Evolutionary conservation across 2,329 filamentous ascomycete genomes (phyloP).

Genomic region (Alternaria ethzedia): DNA sequence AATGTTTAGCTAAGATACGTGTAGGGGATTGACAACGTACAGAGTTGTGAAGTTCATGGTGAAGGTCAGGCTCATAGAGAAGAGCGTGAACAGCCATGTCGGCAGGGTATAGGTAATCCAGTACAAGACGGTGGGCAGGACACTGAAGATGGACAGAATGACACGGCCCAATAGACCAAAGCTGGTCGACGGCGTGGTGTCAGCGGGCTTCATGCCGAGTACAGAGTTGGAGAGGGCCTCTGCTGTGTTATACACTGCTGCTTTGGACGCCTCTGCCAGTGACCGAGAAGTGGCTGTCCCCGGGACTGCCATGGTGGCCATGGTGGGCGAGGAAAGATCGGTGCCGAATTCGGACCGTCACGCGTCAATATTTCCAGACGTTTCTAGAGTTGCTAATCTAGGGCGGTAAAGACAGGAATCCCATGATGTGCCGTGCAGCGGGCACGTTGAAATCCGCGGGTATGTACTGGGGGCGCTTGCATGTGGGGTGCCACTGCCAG

Average conservation of each 20-base stretch:
- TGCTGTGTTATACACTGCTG: slow-evolving; percentile 21
- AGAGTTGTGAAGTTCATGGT: slow-evolving; percentile 99
- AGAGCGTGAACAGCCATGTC: slow-evolving; percentile 84
- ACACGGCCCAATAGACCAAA: slow-evolving; percentile 57
- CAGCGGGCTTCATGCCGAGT: slow-evolving; percentile 27
- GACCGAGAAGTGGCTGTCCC: slow-evolving; percentile 26
- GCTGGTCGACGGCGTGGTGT: slow-evolving; percentile 35
- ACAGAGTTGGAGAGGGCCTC: slow-evolving; percentile 28
- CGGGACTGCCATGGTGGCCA: slow-evolving; percentile 33
- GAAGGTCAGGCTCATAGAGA: slow-evolving; percentile 92
- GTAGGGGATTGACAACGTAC: slow-evolving; percentile 57
- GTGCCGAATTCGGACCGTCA: slow-evolving; percentile 9
- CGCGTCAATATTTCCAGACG: slow-evolving; percentile 3
- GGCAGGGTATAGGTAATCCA: slow-evolving; percentile 87
- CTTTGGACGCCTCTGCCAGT: slow-evolving; percentile 11
- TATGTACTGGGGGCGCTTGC: slow-evolving; percentile 12
- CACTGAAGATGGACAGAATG: slow-evolving; percentile 57
- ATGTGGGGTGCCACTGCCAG: slow-evolving; percentile 19
- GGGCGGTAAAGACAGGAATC: slow-evolving; percentile 12
- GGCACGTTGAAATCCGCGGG: slow-evolving; percentile 28
- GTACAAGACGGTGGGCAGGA: slow-evolving; percentile 69
- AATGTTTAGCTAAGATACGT: slow-evolving; percentile 31
- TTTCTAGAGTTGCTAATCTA: slow-evolving; percentile 5
- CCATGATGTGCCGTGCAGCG: slow-evolving; percentile 25
- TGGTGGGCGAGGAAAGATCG: slow-evolving; percentile 5